phyloP scores from a whole-genome alignment of 2,329 filamentous ascomycete species.

The Rosellinia necatrix region DNA sequence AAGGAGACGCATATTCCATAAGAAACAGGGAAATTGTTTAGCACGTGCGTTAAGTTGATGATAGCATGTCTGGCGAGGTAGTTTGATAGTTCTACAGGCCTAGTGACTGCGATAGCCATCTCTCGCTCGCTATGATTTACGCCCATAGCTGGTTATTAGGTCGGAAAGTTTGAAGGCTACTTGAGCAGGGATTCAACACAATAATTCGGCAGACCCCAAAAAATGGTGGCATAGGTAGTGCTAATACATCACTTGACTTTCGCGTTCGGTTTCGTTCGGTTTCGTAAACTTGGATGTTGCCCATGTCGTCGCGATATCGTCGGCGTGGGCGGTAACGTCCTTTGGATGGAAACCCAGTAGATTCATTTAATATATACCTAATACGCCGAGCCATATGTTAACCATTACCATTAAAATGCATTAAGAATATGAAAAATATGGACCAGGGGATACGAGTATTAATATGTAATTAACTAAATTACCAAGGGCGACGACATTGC shows the following conservation, averaged over 20 bases:
- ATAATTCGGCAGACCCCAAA: neutral
- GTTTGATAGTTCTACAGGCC: neutral
- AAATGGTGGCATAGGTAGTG: slow-evolving; percentile 2
- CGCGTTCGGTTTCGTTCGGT: neutral
- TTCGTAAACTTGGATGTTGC: no score
- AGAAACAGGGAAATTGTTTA: neutral
- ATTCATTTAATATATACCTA: no score
- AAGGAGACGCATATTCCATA: neutral
- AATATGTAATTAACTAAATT: no score
- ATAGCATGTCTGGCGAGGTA: neutral
- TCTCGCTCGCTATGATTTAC: neutral
- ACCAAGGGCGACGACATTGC: no score
- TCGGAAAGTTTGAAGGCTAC: neutral
- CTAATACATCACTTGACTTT: neutral
- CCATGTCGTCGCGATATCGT: no score
- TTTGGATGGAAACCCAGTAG: no score
- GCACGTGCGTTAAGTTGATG: neutral
- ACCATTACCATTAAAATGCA: no score
- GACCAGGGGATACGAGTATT: no score
- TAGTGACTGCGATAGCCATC: neutral
- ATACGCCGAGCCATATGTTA: no score
- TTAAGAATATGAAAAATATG: no score
- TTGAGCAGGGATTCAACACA: neutral
- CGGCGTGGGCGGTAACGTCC: no score
- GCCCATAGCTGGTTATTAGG: slow-evolving; percentile 5